Percentiles rank a stretch among this genome's conserved stretches.
phyloP scores from a whole-genome alignment of 805 yeast species.

The Hagleromyces aurorensis region DNA sequence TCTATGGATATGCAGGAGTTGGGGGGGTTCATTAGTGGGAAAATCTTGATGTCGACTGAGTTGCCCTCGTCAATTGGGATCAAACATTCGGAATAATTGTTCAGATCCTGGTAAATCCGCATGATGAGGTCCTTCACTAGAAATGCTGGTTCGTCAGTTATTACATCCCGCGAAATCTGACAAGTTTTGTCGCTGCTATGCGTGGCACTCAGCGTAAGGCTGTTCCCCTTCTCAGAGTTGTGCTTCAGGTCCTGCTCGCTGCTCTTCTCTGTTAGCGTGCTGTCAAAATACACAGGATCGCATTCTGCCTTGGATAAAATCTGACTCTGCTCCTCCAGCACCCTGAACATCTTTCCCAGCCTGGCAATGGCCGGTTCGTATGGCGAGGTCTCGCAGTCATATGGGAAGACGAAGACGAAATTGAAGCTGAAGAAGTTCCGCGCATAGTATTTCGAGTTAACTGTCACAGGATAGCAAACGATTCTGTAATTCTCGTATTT shows the following conservation, averaged over 20 bases:
- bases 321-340: slow-evolving; percentile 82
- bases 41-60: slow-evolving; percentile 86
- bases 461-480: slow-evolving; percentile 83
- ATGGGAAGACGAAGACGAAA: slow-evolving; percentile 84
- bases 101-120: slow-evolving; percentile 89
- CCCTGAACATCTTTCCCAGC: slow-evolving; percentile 81
- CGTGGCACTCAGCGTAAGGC: slow-evolving; percentile 4
- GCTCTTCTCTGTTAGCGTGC: slow-evolving; percentile 13
- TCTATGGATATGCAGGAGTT: slow-evolving; percentile 64
- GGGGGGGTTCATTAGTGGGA: slow-evolving; percentile 81
- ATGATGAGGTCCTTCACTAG: slow-evolving; percentile 71
- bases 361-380: slow-evolving; percentile 81
- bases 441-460: slow-evolving; percentile 66
- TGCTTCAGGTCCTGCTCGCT: slow-evolving; percentile 9
- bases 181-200: slow-evolving; percentile 18
- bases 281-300: slow-evolving; percentile 32
- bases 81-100: slow-evolving; percentile 91
- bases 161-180: slow-evolving; percentile 24
- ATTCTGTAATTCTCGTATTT: slow-evolving; percentile 63
- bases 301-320: slow-evolving; percentile 52
- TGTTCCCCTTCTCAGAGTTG: slow-evolving; percentile 7
- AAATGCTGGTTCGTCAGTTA: slow-evolving; percentile 24
- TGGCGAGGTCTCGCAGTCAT: slow-evolving; percentile 71
- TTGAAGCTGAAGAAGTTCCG: slow-evolving; percentile 91
- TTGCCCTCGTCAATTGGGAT: slow-evolving; percentile 88